These are phyloP conservation scores for Graphilbum ipis-grandicollis DNA, from an alignment of 2,329 filamentous ascomycete genomes.

Conservation along the genomic window DNA sequence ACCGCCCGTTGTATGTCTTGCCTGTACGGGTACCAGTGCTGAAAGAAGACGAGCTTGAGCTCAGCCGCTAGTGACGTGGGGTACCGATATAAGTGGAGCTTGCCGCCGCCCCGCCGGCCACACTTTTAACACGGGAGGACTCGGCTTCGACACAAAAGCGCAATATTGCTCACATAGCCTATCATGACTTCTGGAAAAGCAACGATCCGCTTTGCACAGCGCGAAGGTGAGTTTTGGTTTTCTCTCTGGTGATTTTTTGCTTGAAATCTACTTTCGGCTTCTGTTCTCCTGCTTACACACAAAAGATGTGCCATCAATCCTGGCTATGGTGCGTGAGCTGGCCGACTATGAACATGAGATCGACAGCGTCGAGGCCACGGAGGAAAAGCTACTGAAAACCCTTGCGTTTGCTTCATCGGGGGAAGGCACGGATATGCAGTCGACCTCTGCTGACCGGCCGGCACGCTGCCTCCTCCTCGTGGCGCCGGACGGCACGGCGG, in stretches of 20 bases:
- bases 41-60: too few species aligned
- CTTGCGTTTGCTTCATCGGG: slow-evolving; percentile 54
- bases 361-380: slow-evolving; percentile 60
- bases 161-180: slow-evolving; percentile 13
- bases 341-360: slow-evolving; percentile 75
- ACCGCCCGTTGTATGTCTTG: too few species aligned
- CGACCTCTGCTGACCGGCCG: slow-evolving; percentile 38
- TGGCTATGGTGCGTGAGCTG: slow-evolving; percentile 66
- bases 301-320: slow-evolving; percentile 59
- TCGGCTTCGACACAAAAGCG: too few species aligned
- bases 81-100: too few species aligned
- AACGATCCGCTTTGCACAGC: slow-evolving; percentile 39
- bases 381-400: slow-evolving; percentile 52
- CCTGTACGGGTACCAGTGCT: too few species aligned
- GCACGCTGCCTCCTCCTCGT: slow-evolving; percentile 60
- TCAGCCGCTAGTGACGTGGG: too few species aligned
- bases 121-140: too few species aligned
- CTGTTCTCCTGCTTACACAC: neutral
- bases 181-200: slow-evolving; percentile 12
- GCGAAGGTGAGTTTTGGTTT: slow-evolving; percentile 41
- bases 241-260: too few species aligned
- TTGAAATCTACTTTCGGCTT: neutral
- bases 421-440: slow-evolving; percentile 25
- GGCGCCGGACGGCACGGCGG: slow-evolving; percentile 27
- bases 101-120: too few species aligned